Base-by-base conservation (phyloP, 345 rosid genomes). In the Boechera retrofracta region DNA sequence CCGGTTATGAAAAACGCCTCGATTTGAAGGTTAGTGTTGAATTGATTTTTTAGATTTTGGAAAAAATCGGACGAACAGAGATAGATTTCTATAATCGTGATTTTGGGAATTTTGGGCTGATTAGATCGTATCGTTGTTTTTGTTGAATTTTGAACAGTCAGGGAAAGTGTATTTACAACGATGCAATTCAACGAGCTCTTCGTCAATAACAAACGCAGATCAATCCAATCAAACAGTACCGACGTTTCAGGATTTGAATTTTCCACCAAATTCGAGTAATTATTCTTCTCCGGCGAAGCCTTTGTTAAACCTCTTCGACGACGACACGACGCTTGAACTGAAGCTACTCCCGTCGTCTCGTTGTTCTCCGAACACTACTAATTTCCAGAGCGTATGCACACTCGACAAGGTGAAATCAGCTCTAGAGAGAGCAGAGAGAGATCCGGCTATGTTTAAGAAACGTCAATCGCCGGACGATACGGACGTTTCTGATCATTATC, bases 1-100 rank as follows among this genome's bases (percentile, higher is more conserved):
- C 51, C 11, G 98, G 99, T 44, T 95, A 86, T 86, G 99, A 95
- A 68, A 95, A 95, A 79, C 91, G 94, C 7, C 89, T 95, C 32
- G 98, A 95, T 44, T 83, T 95, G 77, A 88, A 87, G 94, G 99
- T 95, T 67, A 51, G 48, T 67, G 41, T 67, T 56, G 5, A 44
- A 4, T 29, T 21, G 24, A 41, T 41, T 51, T 65, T 47, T n/a
- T 4, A 44, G 48, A 44, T 12, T 44, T 13, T 44, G 1, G 0
- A 2, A 35, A n/a, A 44, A 44, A 12, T 1, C 48, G 48, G 12
- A 44, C n/a, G 48, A 38, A 10, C 42, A 38, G 42, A 38, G 9
- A 12, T 44, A 44, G 48, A 42, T 42, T 42, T 12, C 5, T 42
- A 10, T 42, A 39, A 39, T 42, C 15, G 5, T 11, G 47, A 4